Evolutionary conservation across 2,329 filamentous ascomycete genomes (phyloP).

Genomic region (Colletotrichum sp.): DNA sequence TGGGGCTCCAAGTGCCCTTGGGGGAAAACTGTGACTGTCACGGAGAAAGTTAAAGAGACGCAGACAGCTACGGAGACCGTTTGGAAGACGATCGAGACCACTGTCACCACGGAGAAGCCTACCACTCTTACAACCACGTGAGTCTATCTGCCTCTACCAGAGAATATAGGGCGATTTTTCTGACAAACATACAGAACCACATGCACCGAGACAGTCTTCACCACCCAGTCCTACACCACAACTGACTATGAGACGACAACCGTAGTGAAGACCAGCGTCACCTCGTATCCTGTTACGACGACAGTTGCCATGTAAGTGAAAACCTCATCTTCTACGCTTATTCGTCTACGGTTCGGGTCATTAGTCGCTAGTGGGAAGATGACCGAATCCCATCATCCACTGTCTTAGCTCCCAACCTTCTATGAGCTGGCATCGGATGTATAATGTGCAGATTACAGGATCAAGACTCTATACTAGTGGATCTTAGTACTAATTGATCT

Average conservation of each 20-base stretch:
- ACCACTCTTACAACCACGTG: neutral
- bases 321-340: neutral
- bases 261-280: neutral
- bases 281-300: conserved; percentile 22
- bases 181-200: neutral
- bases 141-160: neutral
- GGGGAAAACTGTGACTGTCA: conserved; percentile 3
- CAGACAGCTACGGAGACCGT: conserved; percentile 17
- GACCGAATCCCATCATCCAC: neutral
- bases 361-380: neutral
- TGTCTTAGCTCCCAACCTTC: neutral
- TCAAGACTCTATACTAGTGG: neutral
- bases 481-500: neutral
- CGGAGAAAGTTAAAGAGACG: neutral
- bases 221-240: conserved; percentile 7
- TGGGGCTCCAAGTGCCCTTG: conserved; percentile 17
- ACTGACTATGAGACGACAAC: conserved; percentile 14
- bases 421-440: neutral
- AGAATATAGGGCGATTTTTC: neutral
- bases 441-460: neutral
- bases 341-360: neutral
- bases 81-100: neutral
- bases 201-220: conserved; percentile 12
- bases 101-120: neutral
- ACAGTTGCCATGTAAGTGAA: conserved; percentile 15